Evolutionary conservation across 2,329 filamentous ascomycete genomes (phyloP).

Genomic region (Setomelanomma holmii): DNA sequence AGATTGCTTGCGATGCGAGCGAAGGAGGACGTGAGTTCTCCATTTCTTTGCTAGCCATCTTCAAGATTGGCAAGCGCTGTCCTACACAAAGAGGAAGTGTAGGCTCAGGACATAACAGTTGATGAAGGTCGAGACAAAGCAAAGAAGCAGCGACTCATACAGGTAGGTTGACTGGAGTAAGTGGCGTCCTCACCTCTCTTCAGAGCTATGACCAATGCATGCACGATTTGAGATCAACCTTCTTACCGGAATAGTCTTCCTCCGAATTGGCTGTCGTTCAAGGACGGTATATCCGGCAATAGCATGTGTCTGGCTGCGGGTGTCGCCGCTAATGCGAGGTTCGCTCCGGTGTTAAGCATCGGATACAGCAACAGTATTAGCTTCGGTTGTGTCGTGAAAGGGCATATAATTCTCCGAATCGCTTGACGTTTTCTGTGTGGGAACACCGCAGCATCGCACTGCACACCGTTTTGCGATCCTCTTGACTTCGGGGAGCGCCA

Average conservation of each 20-base stretch:
- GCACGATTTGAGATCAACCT: conserved; percentile 2
- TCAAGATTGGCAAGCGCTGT: background rate
- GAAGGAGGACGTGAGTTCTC: conserved; percentile 8
- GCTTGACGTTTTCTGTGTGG: background rate
- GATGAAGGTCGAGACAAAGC: background rate
- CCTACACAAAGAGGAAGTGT: background rate
- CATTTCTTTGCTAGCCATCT: conserved; percentile 8
- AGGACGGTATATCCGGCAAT: background rate
- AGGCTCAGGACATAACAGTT: background rate
- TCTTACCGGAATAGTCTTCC: background rate
- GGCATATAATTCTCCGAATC: background rate
- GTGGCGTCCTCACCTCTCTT: conserved; percentile 1
- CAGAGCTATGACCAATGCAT: conserved; percentile 1
- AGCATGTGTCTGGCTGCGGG: background rate
- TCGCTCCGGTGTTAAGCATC: background rate
- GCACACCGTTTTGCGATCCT: background rate
- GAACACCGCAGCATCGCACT: background rate
- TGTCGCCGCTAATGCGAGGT: conserved; percentile 1
- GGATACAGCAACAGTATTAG: background rate
- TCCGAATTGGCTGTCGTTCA: background rate
- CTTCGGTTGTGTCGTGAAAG: background rate
- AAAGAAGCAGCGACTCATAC: background rate
- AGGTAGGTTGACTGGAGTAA: background rate
- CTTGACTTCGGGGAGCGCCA: no score
- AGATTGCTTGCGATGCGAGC: conserved; percentile 1